Base-by-base conservation (phyloP, 768 basidiomycete genomes). In the Boletellus ananiceps region DNA sequence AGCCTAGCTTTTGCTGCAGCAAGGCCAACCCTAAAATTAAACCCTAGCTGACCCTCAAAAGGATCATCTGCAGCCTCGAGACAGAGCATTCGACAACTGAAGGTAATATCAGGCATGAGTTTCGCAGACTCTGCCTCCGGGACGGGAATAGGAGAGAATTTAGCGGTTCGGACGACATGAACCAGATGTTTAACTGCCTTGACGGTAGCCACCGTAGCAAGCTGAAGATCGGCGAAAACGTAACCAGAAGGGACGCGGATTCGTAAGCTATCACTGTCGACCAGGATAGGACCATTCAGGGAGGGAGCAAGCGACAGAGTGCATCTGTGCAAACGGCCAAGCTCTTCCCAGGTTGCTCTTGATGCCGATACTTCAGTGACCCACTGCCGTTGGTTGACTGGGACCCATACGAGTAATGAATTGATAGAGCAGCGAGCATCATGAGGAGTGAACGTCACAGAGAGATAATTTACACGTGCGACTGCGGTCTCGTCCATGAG, bases 61-160 rank as follows among this genome's bases (percentile, higher is more conserved):
- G 84, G 79, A 57, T 93, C 88, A 64, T 98, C 94, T 19, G 82
- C 80, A 21, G 83, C 83, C 66, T 96, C 93, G 8, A 90, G 59
- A 41, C 80, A 82, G 31, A 95, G 59, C 38, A 74, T 74, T n/a
- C 75, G 73, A 43, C 93, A 65, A 9, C 63, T 70, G 39, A 95
- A 61, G 0, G 70, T 69, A 39, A 94, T 61, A 46, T 75, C 73
- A 0, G 91, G 91, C 2, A 93, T 68, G 0, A 62, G 57, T 67
- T 92, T 96, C 0, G 93, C 81, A 3, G 71, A 75, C 65, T 95
- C 91, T 0, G 83, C 73, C 33, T 72, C 73, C 1, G 94, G 93
- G 14, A 65, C 66, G n/a, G 80, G 74, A 50, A 85, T 76, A 44
- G 75, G 66, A 19, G 63, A 67, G 60, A 82, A 85, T 42, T 69